Evolutionary conservation across 2,329 filamentous ascomycete genomes (phyloP).

Genomic region (Thermochaetoides dissita): DNA sequence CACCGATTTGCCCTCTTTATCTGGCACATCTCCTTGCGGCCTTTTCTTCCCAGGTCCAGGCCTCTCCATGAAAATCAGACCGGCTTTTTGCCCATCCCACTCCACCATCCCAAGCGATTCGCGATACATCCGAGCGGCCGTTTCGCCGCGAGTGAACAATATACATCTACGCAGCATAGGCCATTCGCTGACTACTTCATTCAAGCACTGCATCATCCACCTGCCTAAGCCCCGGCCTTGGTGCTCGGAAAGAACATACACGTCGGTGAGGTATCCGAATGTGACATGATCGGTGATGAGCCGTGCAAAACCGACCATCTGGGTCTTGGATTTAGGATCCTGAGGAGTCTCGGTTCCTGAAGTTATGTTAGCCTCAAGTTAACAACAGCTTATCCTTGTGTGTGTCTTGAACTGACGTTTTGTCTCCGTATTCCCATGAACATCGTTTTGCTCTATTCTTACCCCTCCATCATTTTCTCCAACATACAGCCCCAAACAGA

Average conservation of each 20-base stretch:
- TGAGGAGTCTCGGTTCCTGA: too few species aligned
- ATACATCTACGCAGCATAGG: slow-evolving; percentile 45
- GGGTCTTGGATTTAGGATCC: too few species aligned
- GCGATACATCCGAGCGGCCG: slow-evolving; percentile 30
- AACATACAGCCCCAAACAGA: slow-evolving; percentile 47
- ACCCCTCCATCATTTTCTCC: neutral
- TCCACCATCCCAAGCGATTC: slow-evolving; percentile 31
- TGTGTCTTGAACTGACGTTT: too few species aligned
- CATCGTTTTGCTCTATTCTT: too few species aligned
- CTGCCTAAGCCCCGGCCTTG: slow-evolving; percentile 48
- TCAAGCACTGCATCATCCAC: slow-evolving; percentile 49
- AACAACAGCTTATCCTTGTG: too few species aligned
- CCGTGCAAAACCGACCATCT: slow-evolving; percentile 10
- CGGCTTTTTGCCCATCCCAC: slow-evolving; percentile 26
- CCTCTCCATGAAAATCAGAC: slow-evolving; percentile 18
- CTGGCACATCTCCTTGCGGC: neutral
- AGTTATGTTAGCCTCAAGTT: too few species aligned
- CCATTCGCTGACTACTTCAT: slow-evolving; percentile 42
- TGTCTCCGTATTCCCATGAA: too few species aligned
- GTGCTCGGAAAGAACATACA: slow-evolving; percentile 47
- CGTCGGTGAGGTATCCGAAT: slow-evolving; percentile 55
- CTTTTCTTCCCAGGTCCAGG: neutral
- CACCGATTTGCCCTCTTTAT: neutral
- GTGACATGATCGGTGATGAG: slow-evolving; percentile 54
- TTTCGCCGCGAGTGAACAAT: slow-evolving; percentile 32